A percentile compares a stretch with the other conserved stretches of the same genome.
Evolutionary conservation across 345 rosid genomes (phyloP).

Genomic region (Garcia nutans): DNA sequence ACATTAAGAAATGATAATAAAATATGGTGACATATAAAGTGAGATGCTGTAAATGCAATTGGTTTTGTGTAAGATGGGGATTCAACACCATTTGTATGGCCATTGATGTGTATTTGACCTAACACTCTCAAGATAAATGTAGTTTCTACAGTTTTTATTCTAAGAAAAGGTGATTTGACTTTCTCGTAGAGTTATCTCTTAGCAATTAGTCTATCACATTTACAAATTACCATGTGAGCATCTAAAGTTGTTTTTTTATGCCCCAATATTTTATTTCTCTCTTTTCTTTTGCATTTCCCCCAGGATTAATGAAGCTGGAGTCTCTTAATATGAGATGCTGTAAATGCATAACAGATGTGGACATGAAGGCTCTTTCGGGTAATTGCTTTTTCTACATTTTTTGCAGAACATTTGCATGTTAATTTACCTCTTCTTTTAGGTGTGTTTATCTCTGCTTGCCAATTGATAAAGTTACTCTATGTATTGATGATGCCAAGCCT

Average conservation of each 20-base stretch:
- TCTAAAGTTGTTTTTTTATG: too few species aligned
- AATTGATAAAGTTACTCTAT: not conserved
- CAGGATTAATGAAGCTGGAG: constrained; percentile 70
- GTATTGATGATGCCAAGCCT: not conserved
- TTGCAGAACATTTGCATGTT: not conserved
- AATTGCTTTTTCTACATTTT: constrained; percentile 1
- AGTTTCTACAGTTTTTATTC: too few species aligned
- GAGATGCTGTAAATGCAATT: too few species aligned
- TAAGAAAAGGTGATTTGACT: not conserved
- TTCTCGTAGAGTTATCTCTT: not conserved
- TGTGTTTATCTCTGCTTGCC: not conserved
- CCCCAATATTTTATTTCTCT: not conserved
- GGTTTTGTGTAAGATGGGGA: too few species aligned
- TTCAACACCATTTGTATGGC: too few species aligned
- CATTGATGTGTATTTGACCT: too few species aligned
- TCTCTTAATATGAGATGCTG: constrained; percentile 80
- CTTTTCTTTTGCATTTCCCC: not conserved
- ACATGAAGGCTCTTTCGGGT: constrained; percentile 77
- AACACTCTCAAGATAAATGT: too few species aligned
- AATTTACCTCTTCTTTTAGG: not conserved
- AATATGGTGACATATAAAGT: too few species aligned
- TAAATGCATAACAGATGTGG: constrained; percentile 69
- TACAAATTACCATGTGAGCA: not conserved
- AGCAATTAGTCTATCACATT: not conserved
- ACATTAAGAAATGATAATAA: too few species aligned